Evolutionary conservation across 2,329 filamentous ascomycete genomes (phyloP), one percentile per base, ranked within the genome.

Genomic region (Drechslerella dactyloides): DNA sequence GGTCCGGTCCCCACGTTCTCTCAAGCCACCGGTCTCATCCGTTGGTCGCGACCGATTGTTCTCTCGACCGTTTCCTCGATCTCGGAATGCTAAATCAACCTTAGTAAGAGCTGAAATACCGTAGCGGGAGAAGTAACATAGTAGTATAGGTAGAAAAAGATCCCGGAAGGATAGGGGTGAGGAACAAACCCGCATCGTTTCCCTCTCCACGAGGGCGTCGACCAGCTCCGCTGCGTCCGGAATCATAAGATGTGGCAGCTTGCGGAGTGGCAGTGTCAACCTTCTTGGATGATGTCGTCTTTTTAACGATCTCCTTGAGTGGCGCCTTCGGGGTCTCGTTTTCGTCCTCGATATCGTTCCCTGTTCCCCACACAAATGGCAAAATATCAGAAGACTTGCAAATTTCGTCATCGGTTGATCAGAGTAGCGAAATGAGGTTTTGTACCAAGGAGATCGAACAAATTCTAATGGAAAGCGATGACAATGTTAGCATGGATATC

Each of bases 381-480:
- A 55, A 73, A 74, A 73, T 76, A 13, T 37, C 21, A 24, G 42
- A 19, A 23, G 24, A 5, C 42, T 4, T 50, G 8, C 11, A 7
- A 53, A 4, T 19, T 51, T 21, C 11, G 46, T 51, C 46, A 23
- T 15, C 50, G 23, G 5, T 15, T 10, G 50, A 27, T n/a, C 21
- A 51, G 27, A n/a, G 13, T 44, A 11, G n/a, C 19, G 44, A 17
- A 23, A 52, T 15, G 30, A 4, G 5, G 23, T 50, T 73, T 65
- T 82, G 79, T 96, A 97, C 94, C 93, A 86, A 99, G 91, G 85
- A 96, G 89, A 87, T 94, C 93, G 87, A 90, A 97, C 80, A 90
- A 89, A 87, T 99, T 99, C 94, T 97, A 73, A 27, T 79, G 77
- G 75, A 75, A 76, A 55, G 53, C 27, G 27, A 65, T 73, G 61